Percentiles rank a stretch among this genome's conserved stretches.
phyloP scores from a whole-genome alignment of 768 basidiomycete genomes.

The Tulasnella sp. region DNA sequence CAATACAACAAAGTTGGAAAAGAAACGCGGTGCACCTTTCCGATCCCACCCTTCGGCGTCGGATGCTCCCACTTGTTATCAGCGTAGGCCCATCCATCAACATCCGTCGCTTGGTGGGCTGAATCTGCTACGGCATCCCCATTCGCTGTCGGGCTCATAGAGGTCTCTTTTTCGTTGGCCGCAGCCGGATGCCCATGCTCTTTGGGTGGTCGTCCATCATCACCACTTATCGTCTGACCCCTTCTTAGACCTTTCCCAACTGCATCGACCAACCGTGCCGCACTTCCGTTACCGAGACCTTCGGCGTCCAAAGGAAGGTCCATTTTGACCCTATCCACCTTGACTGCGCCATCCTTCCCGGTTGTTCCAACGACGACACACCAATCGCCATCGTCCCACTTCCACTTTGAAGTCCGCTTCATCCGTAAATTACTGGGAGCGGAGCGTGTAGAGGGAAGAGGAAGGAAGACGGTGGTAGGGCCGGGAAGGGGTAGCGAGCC shows the following conservation, averaged over 20 bases:
- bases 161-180: not conserved
- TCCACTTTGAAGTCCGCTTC: constrained; percentile 71
- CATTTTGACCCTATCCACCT: constrained; percentile 9
- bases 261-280: constrained; percentile 3
- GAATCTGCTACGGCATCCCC: constrained; percentile 20
- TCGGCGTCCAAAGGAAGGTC: constrained; percentile 11
- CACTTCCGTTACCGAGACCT: constrained; percentile 1
- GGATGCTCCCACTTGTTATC: constrained; percentile 91
- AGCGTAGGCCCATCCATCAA: constrained; percentile 86
- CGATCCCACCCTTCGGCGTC: constrained; percentile 67
- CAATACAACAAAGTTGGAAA: too few relatives aligned
- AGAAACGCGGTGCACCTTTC: constrained; percentile 43
- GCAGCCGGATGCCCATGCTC: constrained; percentile 1
- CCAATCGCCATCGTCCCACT: constrained; percentile 91
- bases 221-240: not conserved
- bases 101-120: constrained; percentile 44
- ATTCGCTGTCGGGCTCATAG: constrained; percentile 1
- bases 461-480: constrained; percentile 45
- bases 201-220: not conserved
- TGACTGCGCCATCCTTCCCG: constrained; percentile 32
- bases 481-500: constrained; percentile 56
- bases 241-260: constrained; percentile 9
- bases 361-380: constrained; percentile 45
- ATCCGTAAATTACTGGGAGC: constrained; percentile 25
- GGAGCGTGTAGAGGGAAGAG: constrained; percentile 26